Base-by-base conservation (phyloP, 179 eudicot species). In the Corrigiola litoralis region DNA sequence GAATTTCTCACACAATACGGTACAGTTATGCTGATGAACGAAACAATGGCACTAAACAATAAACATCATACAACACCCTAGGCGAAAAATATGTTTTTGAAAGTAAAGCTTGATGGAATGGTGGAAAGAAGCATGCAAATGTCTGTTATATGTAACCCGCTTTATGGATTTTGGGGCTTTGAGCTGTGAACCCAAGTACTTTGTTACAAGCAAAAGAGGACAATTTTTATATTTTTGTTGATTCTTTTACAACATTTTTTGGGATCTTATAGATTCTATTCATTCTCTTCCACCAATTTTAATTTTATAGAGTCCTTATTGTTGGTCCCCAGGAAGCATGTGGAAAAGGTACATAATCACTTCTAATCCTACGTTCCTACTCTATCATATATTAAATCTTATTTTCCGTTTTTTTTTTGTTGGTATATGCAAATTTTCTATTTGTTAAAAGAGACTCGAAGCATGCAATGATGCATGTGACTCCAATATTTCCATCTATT, bases 401-500 rank as follows among this genome's bases (percentile, higher is more conserved):
- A n/a, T 27, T 8, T 7, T 6, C 11, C 41, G 2, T 21, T 5
- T 21, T 10, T 44, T 23, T 31, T 9, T 8, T 14, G 29, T 21
- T 63, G 4, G 16, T 40, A 21, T 1, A n/a, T 41, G 27, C 27
- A 6, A 12, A n/a, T 48, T 59, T 38, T 51, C 42, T 55, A 65
- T 65, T 72, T 69, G 64, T 68, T 72, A 61, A 42, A 16, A 37
- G 75, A 80, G 77, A 84, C 74, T 70, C 80, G 72, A 77, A 77
- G 84, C 86, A 79, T 84, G 86, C 75, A 45, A 48, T 61, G 31
- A 62, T 59, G 75, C 82, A 79, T 76, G 83, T 76, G 81, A 73
- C n/a, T n/a, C n/a, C n/a, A n/a, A n/a, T n/a, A n/a, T n/a, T 53
- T 58, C 45, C 67, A 49, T 61, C 60, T 75, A 63, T 78, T 63